Conservation (phyloP, 192 early-diverging fungal species). For the Entomortierella parvispora region DNA sequence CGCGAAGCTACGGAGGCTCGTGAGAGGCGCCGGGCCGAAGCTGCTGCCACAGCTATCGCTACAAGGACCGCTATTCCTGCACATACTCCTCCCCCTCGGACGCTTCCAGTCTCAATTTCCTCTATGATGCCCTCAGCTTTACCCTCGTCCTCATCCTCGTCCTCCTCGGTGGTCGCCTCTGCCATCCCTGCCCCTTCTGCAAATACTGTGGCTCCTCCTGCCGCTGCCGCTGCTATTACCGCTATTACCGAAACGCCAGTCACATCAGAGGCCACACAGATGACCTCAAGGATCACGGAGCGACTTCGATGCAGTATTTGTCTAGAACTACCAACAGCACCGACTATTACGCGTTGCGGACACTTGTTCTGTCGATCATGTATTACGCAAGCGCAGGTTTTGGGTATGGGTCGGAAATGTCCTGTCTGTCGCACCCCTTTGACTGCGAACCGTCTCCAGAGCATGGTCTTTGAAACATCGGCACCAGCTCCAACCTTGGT, state of each 20-base stretch:
- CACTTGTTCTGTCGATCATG: constrained; percentile 29
- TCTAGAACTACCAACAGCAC: constrained; percentile 18
- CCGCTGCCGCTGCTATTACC: neutral
- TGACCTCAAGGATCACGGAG: constrained; percentile 17
- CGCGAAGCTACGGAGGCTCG: too few species aligned
- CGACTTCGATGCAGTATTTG: constrained; percentile 31
- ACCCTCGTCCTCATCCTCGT: too few species aligned
- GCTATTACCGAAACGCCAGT: neutral
- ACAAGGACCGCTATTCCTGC: too few species aligned
- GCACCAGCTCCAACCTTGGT: neutral
- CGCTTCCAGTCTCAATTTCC: too few species aligned
- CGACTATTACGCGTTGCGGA: constrained; percentile 27
- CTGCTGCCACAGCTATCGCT: too few species aligned
- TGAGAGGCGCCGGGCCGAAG: too few species aligned
- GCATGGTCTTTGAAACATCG: neutral
- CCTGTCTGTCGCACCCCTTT: constrained; percentile 27
- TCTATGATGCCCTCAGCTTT: too few species aligned
- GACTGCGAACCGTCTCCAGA: constrained; percentile 9
- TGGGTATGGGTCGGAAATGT: constrained; percentile 4
- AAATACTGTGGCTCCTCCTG: neutral
- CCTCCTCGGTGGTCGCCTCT: too few species aligned
- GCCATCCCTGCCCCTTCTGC: neutral
- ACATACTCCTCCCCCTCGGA: too few species aligned
- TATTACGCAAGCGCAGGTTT: constrained; percentile 14
- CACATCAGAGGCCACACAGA: neutral